Evolutionary conservation across 345 rosid genomes (phyloP).

Genomic region (Eucalyptus grandis): DNA sequence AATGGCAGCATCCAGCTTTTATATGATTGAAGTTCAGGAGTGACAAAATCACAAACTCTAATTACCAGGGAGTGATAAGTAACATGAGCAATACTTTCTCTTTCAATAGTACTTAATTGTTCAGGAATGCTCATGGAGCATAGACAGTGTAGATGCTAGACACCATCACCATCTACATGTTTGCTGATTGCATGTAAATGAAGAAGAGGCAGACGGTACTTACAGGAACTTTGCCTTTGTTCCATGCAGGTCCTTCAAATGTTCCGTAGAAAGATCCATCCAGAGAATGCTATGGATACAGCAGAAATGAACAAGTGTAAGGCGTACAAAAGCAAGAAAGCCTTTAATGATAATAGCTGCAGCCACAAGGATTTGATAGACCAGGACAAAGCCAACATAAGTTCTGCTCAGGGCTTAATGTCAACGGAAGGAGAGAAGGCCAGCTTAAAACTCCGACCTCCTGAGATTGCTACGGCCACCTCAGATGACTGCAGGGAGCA

Average conservation of each 20-base stretch:
- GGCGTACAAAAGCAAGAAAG: slow-evolving; percentile 1
- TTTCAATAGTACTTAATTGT: not conserved
- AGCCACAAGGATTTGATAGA: slow-evolving; percentile 2
- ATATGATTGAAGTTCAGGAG: not conserved
- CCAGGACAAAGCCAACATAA: slow-evolving; percentile 5
- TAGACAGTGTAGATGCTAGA: not conserved
- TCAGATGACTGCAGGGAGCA: slow-evolving; percentile 38
- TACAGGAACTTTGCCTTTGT: not conserved
- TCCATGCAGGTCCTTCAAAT: slow-evolving; percentile 56
- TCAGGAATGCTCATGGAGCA: not conserved
- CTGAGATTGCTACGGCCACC: slow-evolving; percentile 10
- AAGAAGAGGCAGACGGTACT: not conserved
- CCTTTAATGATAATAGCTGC: not conserved
- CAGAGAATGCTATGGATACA: slow-evolving; percentile 31
- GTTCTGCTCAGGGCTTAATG: slow-evolving; percentile 7
- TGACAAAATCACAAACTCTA: not conserved
- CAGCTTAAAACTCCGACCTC: slow-evolving; percentile 20
- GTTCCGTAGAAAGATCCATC: slow-evolving; percentile 68
- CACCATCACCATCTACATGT: not conserved
- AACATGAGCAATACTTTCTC: not conserved
- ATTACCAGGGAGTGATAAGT: not conserved
- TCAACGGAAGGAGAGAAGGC: slow-evolving; percentile 10
- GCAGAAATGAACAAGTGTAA: slow-evolving; percentile 3
- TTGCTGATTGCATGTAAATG: not conserved
- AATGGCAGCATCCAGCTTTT: not conserved